Conservation (phyloP, 768 basidiomycete genomes). For the Ramaria sp. region DNA sequence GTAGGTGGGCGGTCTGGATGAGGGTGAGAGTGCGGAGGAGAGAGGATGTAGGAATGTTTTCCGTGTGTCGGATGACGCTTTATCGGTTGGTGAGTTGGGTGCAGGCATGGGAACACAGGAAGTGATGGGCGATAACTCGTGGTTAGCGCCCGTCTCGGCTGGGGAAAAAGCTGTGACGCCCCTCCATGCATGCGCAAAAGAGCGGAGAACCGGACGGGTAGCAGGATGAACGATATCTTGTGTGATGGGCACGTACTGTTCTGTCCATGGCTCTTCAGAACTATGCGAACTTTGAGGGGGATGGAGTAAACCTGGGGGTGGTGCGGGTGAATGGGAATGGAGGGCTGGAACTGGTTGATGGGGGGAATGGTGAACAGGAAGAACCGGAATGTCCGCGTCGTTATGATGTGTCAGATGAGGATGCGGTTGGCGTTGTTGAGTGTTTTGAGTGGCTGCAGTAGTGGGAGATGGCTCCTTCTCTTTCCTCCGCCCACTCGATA, state of each 20-base stretch:
- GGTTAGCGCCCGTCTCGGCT: slow-evolving; percentile 8
- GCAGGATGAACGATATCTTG: slow-evolving; percentile 35
- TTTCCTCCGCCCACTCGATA: not conserved
- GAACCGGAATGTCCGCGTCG: too few relatives aligned
- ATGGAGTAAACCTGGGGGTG: slow-evolving; percentile 16
- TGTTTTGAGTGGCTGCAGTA: slow-evolving; percentile 12
- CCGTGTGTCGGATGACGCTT: slow-evolving; percentile 12
- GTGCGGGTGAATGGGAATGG: slow-evolving; percentile 12
- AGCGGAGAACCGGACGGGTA: slow-evolving; percentile 39
- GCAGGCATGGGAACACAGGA: slow-evolving; percentile 8
- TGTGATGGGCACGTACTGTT: slow-evolving; percentile 35
- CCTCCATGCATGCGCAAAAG: slow-evolving; percentile 55
- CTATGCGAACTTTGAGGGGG: slow-evolving; percentile 38
- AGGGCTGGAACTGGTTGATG: slow-evolving; percentile 9
- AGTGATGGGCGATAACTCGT: slow-evolving; percentile 15
- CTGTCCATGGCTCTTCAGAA: slow-evolving; percentile 36
- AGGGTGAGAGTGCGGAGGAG: slow-evolving; percentile 24
- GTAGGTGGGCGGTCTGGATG: slow-evolving; percentile 45
- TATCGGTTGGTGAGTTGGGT: slow-evolving; percentile 15
- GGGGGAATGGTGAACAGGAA: slow-evolving; percentile 4
- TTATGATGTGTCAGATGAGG: not conserved
- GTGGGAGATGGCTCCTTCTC: not conserved
- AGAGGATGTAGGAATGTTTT: slow-evolving; percentile 24
- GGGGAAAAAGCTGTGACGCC: slow-evolving; percentile 43
- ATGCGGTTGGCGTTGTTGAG: not conserved